phyloP scores from a whole-genome alignment of 1,284 basidiomycete genomes.

The Lentinula novae-zelandiae region DNA sequence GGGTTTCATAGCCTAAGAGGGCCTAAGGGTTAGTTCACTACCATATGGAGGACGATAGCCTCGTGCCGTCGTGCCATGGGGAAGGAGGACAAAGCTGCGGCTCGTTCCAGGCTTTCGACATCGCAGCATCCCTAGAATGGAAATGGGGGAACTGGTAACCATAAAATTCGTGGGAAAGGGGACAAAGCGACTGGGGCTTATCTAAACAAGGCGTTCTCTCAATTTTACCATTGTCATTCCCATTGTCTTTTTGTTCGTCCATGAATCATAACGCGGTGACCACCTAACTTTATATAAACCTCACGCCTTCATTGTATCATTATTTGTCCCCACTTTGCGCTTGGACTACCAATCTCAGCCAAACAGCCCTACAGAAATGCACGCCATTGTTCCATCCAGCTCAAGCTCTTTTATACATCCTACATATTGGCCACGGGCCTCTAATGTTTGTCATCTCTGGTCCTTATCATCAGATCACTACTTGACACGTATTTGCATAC shows the following conservation, averaged over 20 bases:
- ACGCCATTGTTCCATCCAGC: conserved; percentile 5
- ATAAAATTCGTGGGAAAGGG: neutral
- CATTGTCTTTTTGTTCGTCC: conserved; percentile 6
- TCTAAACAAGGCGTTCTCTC: neutral
- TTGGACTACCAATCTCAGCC: neutral
- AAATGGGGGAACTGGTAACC: neutral
- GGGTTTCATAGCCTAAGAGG: neutral
- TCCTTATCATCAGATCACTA: neutral
- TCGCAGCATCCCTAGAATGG: neutral
- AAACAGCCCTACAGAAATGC: neutral
- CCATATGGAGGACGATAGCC: neutral
- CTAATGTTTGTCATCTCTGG: conserved; percentile 2
- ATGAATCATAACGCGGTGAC: neutral
- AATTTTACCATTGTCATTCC: neutral
- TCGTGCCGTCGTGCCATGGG: neutral
- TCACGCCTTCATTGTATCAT: conserved; percentile 5
- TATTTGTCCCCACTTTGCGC: neutral
- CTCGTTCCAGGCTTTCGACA: neutral
- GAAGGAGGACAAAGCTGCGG: conserved; percentile 1
- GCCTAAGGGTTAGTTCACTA: neutral
- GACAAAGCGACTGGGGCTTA: neutral
- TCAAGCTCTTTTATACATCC: neutral
- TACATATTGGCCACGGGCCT: conserved; percentile 3
- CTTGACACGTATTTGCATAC: neutral
- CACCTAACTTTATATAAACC: neutral